Base-by-base conservation (phyloP, 306 rosid genomes). In the Betula pendula region DNA sequence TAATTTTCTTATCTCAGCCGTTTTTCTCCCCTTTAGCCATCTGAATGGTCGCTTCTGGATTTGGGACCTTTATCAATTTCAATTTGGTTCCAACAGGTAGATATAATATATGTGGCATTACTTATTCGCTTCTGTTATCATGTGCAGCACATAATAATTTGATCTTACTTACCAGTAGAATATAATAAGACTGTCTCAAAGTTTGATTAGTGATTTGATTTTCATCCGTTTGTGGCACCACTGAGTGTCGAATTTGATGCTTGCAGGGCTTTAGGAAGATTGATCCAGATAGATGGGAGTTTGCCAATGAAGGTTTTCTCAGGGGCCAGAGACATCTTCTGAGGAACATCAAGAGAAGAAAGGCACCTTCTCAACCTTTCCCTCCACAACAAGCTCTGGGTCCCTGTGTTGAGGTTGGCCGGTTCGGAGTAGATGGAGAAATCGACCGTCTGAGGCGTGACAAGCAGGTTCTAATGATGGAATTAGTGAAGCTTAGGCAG, bases 241-340 rank as follows among this genome's bases (percentile, higher is more conserved):
- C 6, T 68, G 55, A 75, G 9, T 68, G 49, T 75, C 66, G 56
- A 47, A 56, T 77, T 60, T 62, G 53, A 85, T 81, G 75, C 22
- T 59, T 68, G 20, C 89, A 94, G 98, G 97, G 97, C 1, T 94
- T 94, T 81, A 85, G 97, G 72, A 94, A 94, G 84, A 82, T 89
- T 51, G 94, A 94, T 77, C 83, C 92, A 70, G 90, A 90, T 73
- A 88, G 75, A 72, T 94, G 98, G 98, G 95, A 92, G 75, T 92
- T 94, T 77, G 93, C 97, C 8, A 90, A 85, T 70, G 98, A 88
- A 77, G 93, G 93, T 44, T 94, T 94, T 77, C 42, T 86, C 2
- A 84, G 93, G 50, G 92, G 89, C 51, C 91, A 92, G 35, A 88
- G 72, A 86, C 89, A 92, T 52, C 85, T 92, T 16, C 82, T 94